Base-by-base conservation (phyloP, 1,284 basidiomycete genomes). In the Gomphus bonarii region DNA sequence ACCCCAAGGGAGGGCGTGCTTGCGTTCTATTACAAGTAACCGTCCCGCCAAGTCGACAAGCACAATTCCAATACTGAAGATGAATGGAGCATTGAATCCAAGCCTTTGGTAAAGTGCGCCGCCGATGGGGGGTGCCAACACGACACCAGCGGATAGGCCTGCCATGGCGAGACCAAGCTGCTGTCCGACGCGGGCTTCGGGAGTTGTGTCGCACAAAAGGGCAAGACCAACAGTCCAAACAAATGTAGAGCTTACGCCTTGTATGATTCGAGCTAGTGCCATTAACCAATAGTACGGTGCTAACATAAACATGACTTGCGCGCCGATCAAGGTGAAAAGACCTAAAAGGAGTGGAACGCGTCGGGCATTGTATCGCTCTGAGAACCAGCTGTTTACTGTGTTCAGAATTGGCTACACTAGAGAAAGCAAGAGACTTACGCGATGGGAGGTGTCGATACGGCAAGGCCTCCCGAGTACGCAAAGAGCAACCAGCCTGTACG, bases 181-280 rank as follows among this genome's bases (percentile, higher is more conserved):
- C 53, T 75, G 74, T 50, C 84, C 88, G 31, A 85, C 66, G 12
- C 75, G 68, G 47, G 73, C 65, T 62, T 81, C 78, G 1, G 83
- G 79, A 0, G 81, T 78, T 35, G 79, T 81, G 66, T 91, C 89
- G 64, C 85, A 88, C 35, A 88, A 65, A n/a, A 88, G 69, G 10
- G 84, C 85, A 25, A 89, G 68, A 0, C 83, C 85, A 43, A 87
- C 79, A 0, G 85, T 78, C 88, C 88, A 91, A 8, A 91, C 77
- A 62, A 88, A 77, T 0, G 85, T 82, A 1, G 83, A 85, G 36
- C 82, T 81, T 16, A 85, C 70, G 1, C 89, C 88, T 68, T 91
- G 88, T 8, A 88, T 58, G 16, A 84, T 69, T 20, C 89, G 80
- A 16, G 86, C 83, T 31, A 90, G 43, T 12, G 79, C 79, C 85